Conservation (phyloP, 768 basidiomycete species). For the Clavulina sp. region DNA sequence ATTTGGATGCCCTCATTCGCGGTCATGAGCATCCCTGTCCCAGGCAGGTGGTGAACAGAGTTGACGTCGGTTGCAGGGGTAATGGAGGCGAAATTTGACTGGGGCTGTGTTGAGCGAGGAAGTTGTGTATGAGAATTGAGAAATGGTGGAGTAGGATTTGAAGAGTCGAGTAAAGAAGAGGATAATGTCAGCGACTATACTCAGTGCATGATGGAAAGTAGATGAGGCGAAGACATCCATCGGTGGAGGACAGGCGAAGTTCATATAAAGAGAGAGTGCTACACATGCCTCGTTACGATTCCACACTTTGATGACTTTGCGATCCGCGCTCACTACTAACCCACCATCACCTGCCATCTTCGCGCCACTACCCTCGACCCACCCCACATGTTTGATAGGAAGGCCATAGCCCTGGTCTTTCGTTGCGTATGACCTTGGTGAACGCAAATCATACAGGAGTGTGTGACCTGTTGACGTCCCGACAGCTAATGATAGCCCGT, state of each 20-base stretch:
- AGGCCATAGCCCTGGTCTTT: constrained; percentile 98
- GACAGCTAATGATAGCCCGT: constrained; percentile 85
- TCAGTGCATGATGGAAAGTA: constrained; percentile 11
- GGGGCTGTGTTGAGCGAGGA: constrained; percentile 46
- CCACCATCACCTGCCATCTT: constrained; percentile 65
- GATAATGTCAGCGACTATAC: too few species aligned
- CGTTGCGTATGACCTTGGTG: constrained; percentile 59
- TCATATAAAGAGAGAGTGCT: too few species aligned
- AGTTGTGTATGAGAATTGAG: constrained; percentile 2
- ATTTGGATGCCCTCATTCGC: constrained; percentile 97
- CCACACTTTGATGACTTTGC: constrained; percentile 97
- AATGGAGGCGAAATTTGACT: constrained; percentile 77
- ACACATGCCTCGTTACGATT: constrained; percentile 33
- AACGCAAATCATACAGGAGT: constrained; percentile 83
- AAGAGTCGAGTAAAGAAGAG: constrained; percentile 1
- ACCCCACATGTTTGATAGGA: constrained; percentile 64
- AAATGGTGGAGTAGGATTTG: neutral
- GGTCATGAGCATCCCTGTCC: constrained; percentile 74
- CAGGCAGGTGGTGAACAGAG: constrained; percentile 76
- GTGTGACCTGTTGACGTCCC: constrained; percentile 94
- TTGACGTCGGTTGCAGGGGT: constrained; percentile 83
- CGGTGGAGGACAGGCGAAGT: too few species aligned
- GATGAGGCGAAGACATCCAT: neutral
- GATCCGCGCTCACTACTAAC: constrained; percentile 81
- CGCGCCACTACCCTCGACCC: constrained; percentile 70